Conservation (phyloP, 192 early-diverging fungal genomes). For the Coemansia erecta region DNA sequence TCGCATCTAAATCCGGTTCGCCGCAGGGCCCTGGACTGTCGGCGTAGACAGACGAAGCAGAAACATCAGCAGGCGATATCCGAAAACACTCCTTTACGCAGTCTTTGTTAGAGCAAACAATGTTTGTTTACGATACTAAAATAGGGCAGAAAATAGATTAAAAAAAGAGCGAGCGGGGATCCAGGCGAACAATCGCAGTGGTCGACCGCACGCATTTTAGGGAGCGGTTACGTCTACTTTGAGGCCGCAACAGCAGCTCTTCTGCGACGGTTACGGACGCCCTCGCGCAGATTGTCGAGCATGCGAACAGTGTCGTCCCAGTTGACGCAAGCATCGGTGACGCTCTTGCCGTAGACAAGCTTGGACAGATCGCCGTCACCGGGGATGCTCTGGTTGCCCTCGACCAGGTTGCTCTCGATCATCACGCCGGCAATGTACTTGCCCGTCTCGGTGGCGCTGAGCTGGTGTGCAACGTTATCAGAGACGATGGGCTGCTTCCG, state of each 20-base stretch:
- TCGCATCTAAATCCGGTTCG: no score
- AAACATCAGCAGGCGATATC: no score
- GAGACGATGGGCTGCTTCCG: slow-evolving; percentile 82
- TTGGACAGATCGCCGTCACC: slow-evolving; percentile 63
- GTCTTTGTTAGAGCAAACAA: neutral
- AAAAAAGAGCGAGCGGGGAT: neutral
- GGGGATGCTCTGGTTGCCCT: slow-evolving; percentile 82
- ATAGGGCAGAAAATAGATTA: neutral
- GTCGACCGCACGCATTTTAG: no score
- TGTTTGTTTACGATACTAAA: neutral
- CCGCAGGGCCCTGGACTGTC: no score
- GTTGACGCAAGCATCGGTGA: slow-evolving; percentile 92
- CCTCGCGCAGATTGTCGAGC: slow-evolving; percentile 70
- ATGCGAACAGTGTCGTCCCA: slow-evolving; percentile 86
- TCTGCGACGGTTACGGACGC: slow-evolving; percentile 67
- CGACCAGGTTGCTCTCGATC: slow-evolving; percentile 90
- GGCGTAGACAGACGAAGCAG: no score
- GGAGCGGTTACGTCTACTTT: neutral
- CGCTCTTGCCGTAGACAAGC: slow-evolving; percentile 81
- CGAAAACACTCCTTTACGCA: no score
- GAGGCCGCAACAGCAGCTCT: slow-evolving; percentile 19
- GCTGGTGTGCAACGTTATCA: slow-evolving; percentile 61
- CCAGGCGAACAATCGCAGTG: no score
- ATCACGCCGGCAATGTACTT: slow-evolving; percentile 88
- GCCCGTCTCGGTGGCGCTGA: slow-evolving; percentile 62